Base-by-base conservation (phyloP, 164 flowering plant genomes). In the Paratinospora sagittata region DNA sequence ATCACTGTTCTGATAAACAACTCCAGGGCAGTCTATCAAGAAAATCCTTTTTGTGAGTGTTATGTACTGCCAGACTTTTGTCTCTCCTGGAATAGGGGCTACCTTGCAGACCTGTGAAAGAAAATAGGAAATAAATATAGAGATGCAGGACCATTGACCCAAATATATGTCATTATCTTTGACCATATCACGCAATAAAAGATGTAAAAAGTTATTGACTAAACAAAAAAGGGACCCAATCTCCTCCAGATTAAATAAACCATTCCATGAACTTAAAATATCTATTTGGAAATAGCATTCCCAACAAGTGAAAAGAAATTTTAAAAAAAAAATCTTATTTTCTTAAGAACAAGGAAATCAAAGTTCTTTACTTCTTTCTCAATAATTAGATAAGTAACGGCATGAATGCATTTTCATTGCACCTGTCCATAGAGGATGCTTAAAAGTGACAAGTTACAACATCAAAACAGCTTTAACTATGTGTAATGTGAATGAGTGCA, bases 61-160 rank as follows among this genome's bases (percentile, higher is more conserved):
- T 68, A 96, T 93, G 74, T 96, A 96, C 43, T 96, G 97, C 97
- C 97, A 93, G 34, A 93, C 98, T 79, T 96, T 96, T 27, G 99
- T 96, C 84, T 93, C 99, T 66, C 99, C 98, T 10, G 99, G 99
- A 73, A 96, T 91, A 27, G 99, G 99, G 80, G 99, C 99, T 63
- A 93, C 98, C 82, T 93, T 96, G 90, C 99, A 96, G 41, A 96
- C 99, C 97, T 55, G 69, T 27, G 73, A 76, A 75, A 60, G 55
- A 45, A 60, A 71, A 70, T 27, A 30, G n/a, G 57, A 70, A 17
- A 64, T 67, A 55, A 62, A 55, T 37, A 71, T 68, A 74, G 74
- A 65, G 41, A 24, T 26, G 62, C 21, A 33, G 8, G 55, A 65
- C 24, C 19, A 68, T 8, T 8, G 47, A 69, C 58, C 43, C 43